Percentiles rank a stretch among this genome's conserved stretches.
These are phyloP conservation scores for Camellia granthamiana DNA, from an alignment of 148 eudicot genomes.

Conservation along the genomic window DNA sequence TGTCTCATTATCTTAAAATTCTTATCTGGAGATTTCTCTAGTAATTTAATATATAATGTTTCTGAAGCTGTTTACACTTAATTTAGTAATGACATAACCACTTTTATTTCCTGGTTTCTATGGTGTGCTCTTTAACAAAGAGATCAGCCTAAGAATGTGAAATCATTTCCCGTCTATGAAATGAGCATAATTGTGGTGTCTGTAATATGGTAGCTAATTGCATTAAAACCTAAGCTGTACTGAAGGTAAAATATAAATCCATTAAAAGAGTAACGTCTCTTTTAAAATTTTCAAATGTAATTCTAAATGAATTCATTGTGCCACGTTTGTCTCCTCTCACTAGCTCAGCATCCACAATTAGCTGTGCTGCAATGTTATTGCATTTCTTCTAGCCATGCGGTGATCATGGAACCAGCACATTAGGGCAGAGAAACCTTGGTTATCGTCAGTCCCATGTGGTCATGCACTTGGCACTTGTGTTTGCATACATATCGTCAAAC, in stretches of 20 bases:
- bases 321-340: not conserved
- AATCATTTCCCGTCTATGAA: not conserved
- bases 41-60: not conserved
- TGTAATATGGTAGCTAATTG: not conserved
- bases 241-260: not conserved
- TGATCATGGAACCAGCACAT: not conserved
- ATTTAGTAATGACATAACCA: not conserved
- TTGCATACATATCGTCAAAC: not conserved
- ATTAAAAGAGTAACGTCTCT: not conserved
- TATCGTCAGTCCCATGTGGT: not conserved
- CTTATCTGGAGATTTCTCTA: not conserved
- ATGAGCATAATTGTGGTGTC: not conserved
- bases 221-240: not conserved
- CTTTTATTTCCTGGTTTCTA: constrained; percentile 1
- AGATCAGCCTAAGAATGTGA: not conserved
- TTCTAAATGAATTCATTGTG: not conserved
- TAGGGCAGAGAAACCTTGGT: not conserved
- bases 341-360: no score
- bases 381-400: not conserved
- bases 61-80: not conserved
- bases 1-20: not conserved
- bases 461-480: not conserved
- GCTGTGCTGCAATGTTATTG: not conserved
- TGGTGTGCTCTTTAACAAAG: not conserved
- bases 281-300: not conserved